Evolutionary conservation across 495 filamentous ascomycete genomes (phyloP), one percentile per base, ranked within the genome.

Genomic region (Talaromyces wortmannii): DNA sequence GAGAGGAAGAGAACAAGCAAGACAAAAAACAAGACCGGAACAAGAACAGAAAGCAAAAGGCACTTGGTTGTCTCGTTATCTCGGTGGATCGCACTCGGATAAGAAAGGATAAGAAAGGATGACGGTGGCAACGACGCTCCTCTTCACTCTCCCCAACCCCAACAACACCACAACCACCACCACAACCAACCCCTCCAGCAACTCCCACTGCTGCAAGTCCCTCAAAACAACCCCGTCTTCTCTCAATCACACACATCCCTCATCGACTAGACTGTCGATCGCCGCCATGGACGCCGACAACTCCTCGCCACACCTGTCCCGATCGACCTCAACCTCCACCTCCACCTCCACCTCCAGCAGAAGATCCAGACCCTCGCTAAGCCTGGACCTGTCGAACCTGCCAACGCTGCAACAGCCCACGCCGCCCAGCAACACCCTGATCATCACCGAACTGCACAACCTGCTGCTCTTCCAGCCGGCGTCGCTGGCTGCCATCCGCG

Each of bases 401-500:
- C 92, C 92, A 33, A 79, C 90, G 3, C 78, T 96, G 29, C 72
- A 75, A n/a, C 80, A 85, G 63, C 92, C 94, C 6, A 82, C 89
- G 3, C 83, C 87, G 18, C 91, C 92, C 33, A 88, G 90, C 56
- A 98, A 98, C 73, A 97, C 91, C 0, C 88, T 98, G 50, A 80
- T 98, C 55, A 90, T 98, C 69, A 94, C 90, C 61, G 75, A 96
- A 70, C 84, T 98, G 33, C 74, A 85, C 61, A 83, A 90, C 64
- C 76, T 82, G 13, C 74, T 82, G 51, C 84, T 95, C 68, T 98
- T 98, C 80, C 78, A 83, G 57, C 78, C 90, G 0, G 68, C 82
- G 50, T 89, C 90, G 57, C 82, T 97, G 53, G 76, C 85, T 55
- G 79, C 76, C 17, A 90, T 98, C 68, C 88, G 86, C 62, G 70